A percentile compares a stretch with the other conserved stretches of the same genome.
Conservation (phyloP, 306 rosid genomes). For the Hippophae tibetana region DNA sequence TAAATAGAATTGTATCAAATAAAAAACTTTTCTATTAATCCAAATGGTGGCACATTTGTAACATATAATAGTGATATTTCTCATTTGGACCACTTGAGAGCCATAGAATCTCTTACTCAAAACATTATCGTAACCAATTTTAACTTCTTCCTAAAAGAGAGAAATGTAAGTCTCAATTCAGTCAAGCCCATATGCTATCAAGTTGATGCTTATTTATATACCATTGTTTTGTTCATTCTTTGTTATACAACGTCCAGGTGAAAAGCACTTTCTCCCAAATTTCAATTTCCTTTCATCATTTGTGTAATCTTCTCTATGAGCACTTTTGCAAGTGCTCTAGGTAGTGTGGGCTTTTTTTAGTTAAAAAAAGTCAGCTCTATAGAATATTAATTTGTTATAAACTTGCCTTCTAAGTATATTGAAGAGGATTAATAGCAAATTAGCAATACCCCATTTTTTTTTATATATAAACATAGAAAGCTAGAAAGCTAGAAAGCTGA, state of each 20-base stretch:
- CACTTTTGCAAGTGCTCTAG: not conserved
- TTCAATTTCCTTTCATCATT: not conserved
- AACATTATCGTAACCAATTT: not conserved
- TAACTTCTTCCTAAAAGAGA: not conserved
- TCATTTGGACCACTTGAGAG: constrained; percentile 3
- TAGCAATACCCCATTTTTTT: too few species aligned
- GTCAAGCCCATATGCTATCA: not conserved
- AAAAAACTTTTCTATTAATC: too few species aligned
- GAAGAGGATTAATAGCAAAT: too few species aligned
- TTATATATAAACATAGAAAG: too few species aligned
- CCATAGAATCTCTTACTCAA: constrained; percentile 8
- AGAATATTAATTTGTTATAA: too few species aligned
- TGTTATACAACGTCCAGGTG: not conserved
- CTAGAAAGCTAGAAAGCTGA: too few species aligned
- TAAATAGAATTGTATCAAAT: too few species aligned
- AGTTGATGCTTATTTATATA: not conserved
- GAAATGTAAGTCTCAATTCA: not conserved
- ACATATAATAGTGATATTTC: not conserved
- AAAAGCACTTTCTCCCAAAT: constrained; percentile 1
- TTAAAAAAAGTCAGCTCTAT: too few species aligned
- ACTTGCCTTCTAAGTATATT: too few species aligned
- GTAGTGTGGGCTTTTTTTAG: too few species aligned
- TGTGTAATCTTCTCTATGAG: not conserved
- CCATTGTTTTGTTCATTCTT: not conserved
- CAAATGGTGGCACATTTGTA: too few species aligned